Conservation (phyloP, 2,329 filamentous ascomycete genomes). For the Ustulina deusta region DNA sequence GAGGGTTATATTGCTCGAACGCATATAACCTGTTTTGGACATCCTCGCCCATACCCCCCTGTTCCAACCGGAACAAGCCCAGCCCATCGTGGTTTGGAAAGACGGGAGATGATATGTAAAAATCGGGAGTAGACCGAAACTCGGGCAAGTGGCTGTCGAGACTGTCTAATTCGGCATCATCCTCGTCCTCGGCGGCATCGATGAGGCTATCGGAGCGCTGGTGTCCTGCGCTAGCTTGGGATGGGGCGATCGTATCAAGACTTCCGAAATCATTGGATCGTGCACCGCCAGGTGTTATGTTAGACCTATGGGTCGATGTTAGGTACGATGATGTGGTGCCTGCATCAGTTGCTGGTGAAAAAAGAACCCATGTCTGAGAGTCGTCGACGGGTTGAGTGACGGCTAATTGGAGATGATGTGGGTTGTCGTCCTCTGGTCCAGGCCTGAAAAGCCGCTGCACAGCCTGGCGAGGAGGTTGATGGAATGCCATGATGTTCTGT, state of each 20-base stretch:
- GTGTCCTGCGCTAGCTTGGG: slow-evolving; percentile 63
- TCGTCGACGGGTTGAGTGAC: slow-evolving; percentile 67
- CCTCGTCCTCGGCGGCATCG: slow-evolving; percentile 59
- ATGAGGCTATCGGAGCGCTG: slow-evolving; percentile 56
- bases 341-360: slow-evolving; percentile 77
- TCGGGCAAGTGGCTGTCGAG: slow-evolving; percentile 92
- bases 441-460: slow-evolving; percentile 61
- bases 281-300: slow-evolving; percentile 76
- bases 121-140: slow-evolving; percentile 74
- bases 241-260: slow-evolving; percentile 75
- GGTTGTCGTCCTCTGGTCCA: slow-evolving; percentile 55
- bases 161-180: slow-evolving; percentile 88
- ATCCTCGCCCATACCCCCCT: slow-evolving; percentile 63
- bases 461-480: slow-evolving; percentile 67
- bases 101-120: slow-evolving; percentile 66
- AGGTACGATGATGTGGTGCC: slow-evolving; percentile 70
- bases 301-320: slow-evolving; percentile 73
- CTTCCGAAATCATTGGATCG: slow-evolving; percentile 85
- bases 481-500: slow-evolving; percentile 65
- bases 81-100: slow-evolving; percentile 94
- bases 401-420: slow-evolving; percentile 51
- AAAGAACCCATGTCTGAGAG: slow-evolving; percentile 95
- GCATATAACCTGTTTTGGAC: slow-evolving; percentile 89
- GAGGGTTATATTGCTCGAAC: slow-evolving; percentile 86
- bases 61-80: slow-evolving; percentile 80